phyloP scores from a whole-genome alignment of 2,329 filamentous ascomycete species.

The Penicillium digitatum region DNA sequence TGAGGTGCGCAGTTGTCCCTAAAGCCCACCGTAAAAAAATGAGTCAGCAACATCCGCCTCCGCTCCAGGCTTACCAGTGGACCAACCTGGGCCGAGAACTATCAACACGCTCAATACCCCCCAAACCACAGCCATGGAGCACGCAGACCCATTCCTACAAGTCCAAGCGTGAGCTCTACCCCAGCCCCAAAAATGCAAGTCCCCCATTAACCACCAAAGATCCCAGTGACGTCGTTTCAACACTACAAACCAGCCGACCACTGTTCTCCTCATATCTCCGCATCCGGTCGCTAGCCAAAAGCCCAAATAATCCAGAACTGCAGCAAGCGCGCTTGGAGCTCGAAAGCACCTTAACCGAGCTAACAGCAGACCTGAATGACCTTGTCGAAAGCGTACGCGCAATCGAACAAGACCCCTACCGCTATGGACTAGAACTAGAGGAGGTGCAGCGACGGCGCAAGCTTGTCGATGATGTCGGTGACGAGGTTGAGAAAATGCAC shows the following conservation, averaged over 20 bases:
- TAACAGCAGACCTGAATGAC: conserved; percentile 82
- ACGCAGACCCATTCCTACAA: conserved; percentile 47
- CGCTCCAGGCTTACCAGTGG: conserved; percentile 1
- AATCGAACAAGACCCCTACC: conserved; percentile 80
- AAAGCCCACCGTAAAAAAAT: background rate
- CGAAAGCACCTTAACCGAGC: conserved; percentile 67
- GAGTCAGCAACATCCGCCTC: background rate
- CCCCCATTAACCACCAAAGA: conserved; percentile 8
- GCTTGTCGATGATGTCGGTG: conserved; percentile 83
- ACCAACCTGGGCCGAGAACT: conserved; percentile 1
- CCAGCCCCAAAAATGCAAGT: background rate
- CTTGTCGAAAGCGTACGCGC: conserved; percentile 81
- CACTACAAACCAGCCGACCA: conserved; percentile 74
- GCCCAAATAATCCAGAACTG: conserved; percentile 66
- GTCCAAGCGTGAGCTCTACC: conserved; percentile 43
- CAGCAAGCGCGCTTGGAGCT: conserved; percentile 68
- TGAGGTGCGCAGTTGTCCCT: background rate
- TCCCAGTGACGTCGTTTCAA: conserved; percentile 76
- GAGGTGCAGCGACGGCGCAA: conserved; percentile 77
- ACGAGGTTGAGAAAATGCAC: conserved; percentile 85
- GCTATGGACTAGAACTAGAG: conserved; percentile 76
- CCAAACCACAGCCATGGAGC: conserved; percentile 29
- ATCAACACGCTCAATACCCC: conserved; percentile 2
- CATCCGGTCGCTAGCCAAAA: conserved; percentile 79
- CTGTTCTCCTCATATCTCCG: conserved; percentile 93